A percentile compares a stretch with the other conserved stretches of the same genome.
Conservation (phyloP, 2,329 filamentous ascomycete genomes). For the Sordariomycetes sp. region DNA sequence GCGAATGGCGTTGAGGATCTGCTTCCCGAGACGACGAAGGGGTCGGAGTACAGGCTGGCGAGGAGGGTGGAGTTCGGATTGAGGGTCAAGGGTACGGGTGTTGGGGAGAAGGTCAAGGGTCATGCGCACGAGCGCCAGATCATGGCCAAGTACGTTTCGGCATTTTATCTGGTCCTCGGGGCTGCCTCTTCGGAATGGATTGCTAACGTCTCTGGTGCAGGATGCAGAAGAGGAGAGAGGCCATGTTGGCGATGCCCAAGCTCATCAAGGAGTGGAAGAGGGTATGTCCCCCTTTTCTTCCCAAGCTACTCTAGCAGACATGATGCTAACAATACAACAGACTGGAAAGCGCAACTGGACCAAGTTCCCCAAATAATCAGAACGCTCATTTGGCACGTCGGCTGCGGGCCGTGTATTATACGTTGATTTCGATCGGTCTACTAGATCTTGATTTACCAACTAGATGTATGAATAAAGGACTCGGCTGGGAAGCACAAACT, state of each 20-base stretch:
- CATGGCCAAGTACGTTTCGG: slow-evolving; percentile 51
- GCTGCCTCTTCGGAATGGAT: background rate
- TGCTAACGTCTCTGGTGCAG: slow-evolving; percentile 21
- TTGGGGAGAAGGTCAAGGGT: slow-evolving; percentile 88
- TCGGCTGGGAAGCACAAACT: background rate
- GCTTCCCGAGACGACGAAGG: slow-evolving; percentile 65
- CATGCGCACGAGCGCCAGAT: slow-evolving; percentile 84
- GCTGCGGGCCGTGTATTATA: slow-evolving; percentile 2
- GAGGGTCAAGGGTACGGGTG: slow-evolving; percentile 82
- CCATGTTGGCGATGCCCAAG: slow-evolving; percentile 89
- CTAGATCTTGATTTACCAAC: slow-evolving; percentile 1
- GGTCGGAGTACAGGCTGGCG: slow-evolving; percentile 55
- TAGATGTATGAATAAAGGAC: slow-evolving; percentile 3
- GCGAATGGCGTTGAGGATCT: slow-evolving; percentile 70
- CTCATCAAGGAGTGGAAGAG: slow-evolving; percentile 89
- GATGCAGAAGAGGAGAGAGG: slow-evolving; percentile 78
- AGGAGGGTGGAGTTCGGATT: slow-evolving; percentile 67
- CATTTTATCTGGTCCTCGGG: background rate
- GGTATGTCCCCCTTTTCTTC: slow-evolving; percentile 35
- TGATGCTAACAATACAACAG: slow-evolving; percentile 25
- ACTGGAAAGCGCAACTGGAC: slow-evolving; percentile 41
- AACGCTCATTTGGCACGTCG: background rate
- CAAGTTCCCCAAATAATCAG: slow-evolving; percentile 38
- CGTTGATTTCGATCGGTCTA: background rate
- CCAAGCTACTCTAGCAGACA: background rate